Base-by-base conservation (phyloP, 1,139 yeast species). In the Tardiomyces blankii region DNA sequence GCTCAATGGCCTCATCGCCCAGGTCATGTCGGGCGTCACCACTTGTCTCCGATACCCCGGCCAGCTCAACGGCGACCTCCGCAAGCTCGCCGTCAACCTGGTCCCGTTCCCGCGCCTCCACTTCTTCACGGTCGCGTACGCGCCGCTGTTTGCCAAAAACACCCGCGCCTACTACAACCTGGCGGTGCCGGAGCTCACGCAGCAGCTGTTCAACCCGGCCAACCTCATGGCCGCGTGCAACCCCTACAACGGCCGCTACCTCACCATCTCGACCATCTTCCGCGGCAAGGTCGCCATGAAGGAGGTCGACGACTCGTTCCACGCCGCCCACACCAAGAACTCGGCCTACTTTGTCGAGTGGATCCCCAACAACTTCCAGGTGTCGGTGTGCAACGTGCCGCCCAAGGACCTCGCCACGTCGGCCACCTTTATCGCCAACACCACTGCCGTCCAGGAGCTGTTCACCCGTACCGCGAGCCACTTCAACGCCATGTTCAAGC, bases 91-190 rank as follows among this genome's bases (percentile, higher is more conserved):
- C 5, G 73, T 69, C 47, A 69, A 69, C 59, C 56, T 69, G 57
- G 71, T 70, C 41, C 74, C 74, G 14, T 69, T 69, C 64, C 72
- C 73, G 43, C 67, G 74, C 44, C 60, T 69, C 43, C 74, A 69
- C 57, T 69, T 69, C 60, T 70, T 70, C 60, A 68, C 71, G 43
- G 72, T 66, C 25, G 73, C 73, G 16, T 69, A 65, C 51, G 74
- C 74, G 11, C 74, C 74, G 13, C 58, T 69, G 46, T 62, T 68
- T 44, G 60, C 73, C 32, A 50, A 59, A 41, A 63, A 61, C 48
- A 57, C 70, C 19, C 58, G 64, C 42, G 63, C 68, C 21, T 70
- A 67, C 66, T 67, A 66, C 47, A 59, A 62, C 44, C 55, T 67
- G 48, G 51, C 69, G 6, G 74, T 70, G 3, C 73, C 70, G 11